phyloP scores from a whole-genome alignment of 192 early-diverging fungal species.

The Dimargaris verticillata region DNA sequence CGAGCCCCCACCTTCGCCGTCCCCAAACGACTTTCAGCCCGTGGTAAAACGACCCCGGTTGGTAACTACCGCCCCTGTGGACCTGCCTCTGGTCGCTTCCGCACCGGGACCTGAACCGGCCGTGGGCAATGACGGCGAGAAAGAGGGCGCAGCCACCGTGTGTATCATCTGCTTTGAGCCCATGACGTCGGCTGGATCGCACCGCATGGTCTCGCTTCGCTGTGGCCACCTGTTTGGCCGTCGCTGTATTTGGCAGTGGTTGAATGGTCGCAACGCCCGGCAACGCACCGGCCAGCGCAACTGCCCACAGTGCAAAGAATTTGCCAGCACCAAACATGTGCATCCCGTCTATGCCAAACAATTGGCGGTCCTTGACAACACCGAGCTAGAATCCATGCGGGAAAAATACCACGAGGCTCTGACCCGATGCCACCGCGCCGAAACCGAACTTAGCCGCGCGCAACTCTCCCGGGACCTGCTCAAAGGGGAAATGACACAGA shows the following conservation, averaged over 20 bases:
- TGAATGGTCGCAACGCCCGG: background rate
- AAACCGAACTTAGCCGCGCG: background rate
- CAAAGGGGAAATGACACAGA: background rate
- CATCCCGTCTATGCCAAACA: background rate
- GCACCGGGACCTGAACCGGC: too few species aligned
- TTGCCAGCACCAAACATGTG: background rate
- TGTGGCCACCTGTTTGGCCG: slow-evolving; percentile 6
- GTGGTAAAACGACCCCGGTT: too few species aligned
- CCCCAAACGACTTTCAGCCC: too few species aligned
- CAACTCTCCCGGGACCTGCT: background rate
- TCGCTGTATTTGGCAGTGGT: background rate
- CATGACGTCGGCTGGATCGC: background rate
- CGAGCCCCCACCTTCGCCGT: too few species aligned
- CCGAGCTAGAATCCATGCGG: background rate
- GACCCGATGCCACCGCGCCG: background rate
- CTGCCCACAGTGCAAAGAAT: slow-evolving; percentile 3
- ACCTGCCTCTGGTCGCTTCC: too few species aligned
- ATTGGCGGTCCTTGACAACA: background rate
- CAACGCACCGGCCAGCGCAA: background rate
- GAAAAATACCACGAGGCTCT: background rate
- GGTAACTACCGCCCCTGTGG: too few species aligned
- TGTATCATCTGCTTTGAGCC: background rate
- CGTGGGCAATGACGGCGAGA: too few species aligned
- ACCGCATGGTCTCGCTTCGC: slow-evolving; percentile 5
- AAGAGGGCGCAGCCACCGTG: background rate